Evolutionary conservation across 148 eudicot species (phyloP), one percentile per base, ranked within the genome.

Genomic region (Rhododendron mucronatum): DNA sequence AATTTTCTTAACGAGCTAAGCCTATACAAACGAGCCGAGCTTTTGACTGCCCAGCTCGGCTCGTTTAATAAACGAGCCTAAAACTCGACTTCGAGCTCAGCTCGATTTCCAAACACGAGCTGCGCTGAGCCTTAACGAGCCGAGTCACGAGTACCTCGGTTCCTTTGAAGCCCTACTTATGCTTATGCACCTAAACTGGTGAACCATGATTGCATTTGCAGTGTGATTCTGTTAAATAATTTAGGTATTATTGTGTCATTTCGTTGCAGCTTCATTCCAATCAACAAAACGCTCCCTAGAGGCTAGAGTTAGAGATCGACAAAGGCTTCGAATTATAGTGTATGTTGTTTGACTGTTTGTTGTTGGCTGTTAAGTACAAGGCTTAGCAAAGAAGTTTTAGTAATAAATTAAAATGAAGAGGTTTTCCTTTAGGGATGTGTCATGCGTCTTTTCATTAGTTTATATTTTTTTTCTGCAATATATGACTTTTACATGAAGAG

Each of bases 291-390:
- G 18, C 20, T 80, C 65, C 82, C 50, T 80, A 45, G 61, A 55
- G 20, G 61, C 61, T 55, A 48, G 82, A 80, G 18, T 48, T 48
- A n/a, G 82, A 80, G 18, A 26, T 48, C 12, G 37, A 30, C 37
- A 69, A 79, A 79, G 28, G 16, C 59, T 11, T 18, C 16, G 20
- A 80, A 50, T n/a, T 80, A 14, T n/a, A 59, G 30, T 23, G 13
- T 67, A 28, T 33, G 51, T 77, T 23, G 28, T 79, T 51, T 79
- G 82, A 23, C 82, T 48, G 82, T 48, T 79, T 79, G 50, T 77
- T 77, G 80, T 44, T 77, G 82, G 15, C 47, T 23, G 57, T 10
- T 47, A 12, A 5, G 47, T 50, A 48, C 59, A 20, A 47, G 57
- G 30, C 59, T 79, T 28, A 23, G 82, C 57, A 44, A 78, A 18